Base-by-base conservation (phyloP, 495 filamentous ascomycete species). In the Pseudoneurospora amorphoporcata region DNA sequence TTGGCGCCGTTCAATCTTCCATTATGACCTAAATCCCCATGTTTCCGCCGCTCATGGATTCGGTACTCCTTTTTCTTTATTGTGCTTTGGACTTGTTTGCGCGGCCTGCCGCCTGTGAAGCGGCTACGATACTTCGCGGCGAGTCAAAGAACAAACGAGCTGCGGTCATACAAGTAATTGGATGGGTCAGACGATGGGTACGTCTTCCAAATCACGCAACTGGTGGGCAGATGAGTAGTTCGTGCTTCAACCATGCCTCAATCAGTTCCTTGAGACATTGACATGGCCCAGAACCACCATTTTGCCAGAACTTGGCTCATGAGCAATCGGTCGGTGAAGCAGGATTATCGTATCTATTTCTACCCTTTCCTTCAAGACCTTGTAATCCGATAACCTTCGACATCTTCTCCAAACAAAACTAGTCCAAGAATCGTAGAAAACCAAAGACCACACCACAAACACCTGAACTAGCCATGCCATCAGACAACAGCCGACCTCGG, bases 291-390 rank as follows among this genome's bases (percentile, higher is more conserved):
- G 0, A 8, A 32, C 7, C 23, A 16, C 14, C 12, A 7, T 0
- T 19, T 14, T 61, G 12, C 7, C 23, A 61, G 1, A 32, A 32
- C 12, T 1, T 16, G 23, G 2, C 2, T 16, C 2, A 16, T 16
- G 23, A 61, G 23, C 53, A 61, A 61, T 61, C 10, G 9, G 2
- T 29, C 47, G 9, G 1, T 2, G 14, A 58, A 14, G 0, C 19
- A 29, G n/a, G 3, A 9, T 14, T 2, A 0, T 8, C 12, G 47
- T 3, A 16, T 1, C 12, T 32, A 47, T 23, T 2, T 12, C n/a
- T 12, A 2, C 0, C 7, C 4, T 23, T 2, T 23, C 3, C 8
- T 8, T 43, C 8, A 8, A 0, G 0, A 7, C 42, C 0, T n/a
- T 0, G 17, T 43, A n/a, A 3, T n/a, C 2, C 7, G 1, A 43